Base-by-base conservation (phyloP, 148 eudicot species). In the Amaranthus palmeri region DNA sequence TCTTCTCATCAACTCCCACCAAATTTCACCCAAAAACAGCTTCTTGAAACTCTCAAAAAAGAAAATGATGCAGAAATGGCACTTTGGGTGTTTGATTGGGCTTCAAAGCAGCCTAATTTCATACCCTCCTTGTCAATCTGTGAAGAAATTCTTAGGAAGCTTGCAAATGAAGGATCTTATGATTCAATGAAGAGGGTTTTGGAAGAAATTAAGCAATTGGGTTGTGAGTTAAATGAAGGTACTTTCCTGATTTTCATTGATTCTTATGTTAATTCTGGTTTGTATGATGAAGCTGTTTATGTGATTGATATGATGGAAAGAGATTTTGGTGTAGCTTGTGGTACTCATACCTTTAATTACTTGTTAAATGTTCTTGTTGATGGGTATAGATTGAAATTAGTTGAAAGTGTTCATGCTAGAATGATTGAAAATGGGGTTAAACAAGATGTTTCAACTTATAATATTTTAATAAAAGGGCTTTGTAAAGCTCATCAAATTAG, bases 401-500 rank as follows among this genome's bases (percentile, higher is more conserved):
- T 88, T 17, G 99, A 92, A 69, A 72, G 12, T 69, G 93, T 95
- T 66, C 97, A 89, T 78, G 80, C 90, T 41, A 81, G 65, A 80
- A 95, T 95, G 99, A 70, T 79, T 12, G 73, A 68, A 60, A 68
- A 73, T 59, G 92, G 90, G 51, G 88, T 89, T 70, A 81, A 79
- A 57, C 82, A 78, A 2, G 99, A 89, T 82, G 92, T 91, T 81
- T 89, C 97, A 0, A 95, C 97, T 0, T 95, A 85, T 75, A 95
- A 91, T 73, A 86, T 95, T 55, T 82, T 95, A 88, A 87, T 91
- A 3, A 95, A 89, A 79, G 99, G 91, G 8, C 77, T 95, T 69
- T 95, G 99, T 77, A 95, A 87, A 76, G 90, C 93, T 6, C 99
- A 88, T 87, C 99, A 91, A 18, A 85, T 89, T 81, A 89, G 96